Base-by-base conservation (phyloP, 1,139 yeast species). In the Lodderomyces metapsilosis region DNA sequence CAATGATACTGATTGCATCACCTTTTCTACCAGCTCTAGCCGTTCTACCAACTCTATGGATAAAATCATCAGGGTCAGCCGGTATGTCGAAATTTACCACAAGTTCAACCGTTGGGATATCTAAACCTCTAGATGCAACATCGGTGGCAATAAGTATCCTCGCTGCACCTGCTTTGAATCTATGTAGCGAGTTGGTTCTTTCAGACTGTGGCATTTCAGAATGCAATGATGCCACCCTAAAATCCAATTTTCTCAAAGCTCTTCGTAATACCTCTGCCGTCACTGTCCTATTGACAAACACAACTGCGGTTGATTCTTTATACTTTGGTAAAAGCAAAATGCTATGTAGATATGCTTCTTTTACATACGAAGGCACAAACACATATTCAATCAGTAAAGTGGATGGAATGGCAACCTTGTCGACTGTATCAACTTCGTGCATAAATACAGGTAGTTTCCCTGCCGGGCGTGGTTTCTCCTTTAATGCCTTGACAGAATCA, bases 41-140 rank as follows among this genome's bases (percentile, higher is more conserved):
- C 15, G 98, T 92, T 80, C 99, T 88, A 75, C 99, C 99, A n/a
- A 91, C 96, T 61, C 99, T 75, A 66, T 92, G 99, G 44, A 92
- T 88, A 56, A 86, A 94, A 60, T 91, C 97, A 60, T 92, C 98
- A 0, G 98, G 91, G 60, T 92, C 97, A 4, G 95, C 89, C 4
- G 98, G 98, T 28, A 92, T 78, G 58, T 94, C 98, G 57, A 78
- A 92, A 59, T 94, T 92, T 25, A 94, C 68, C 31, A 94, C 98
- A 51, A 91, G 68, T 56, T 83, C 92, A 5, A 92, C 98, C 4
- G 80, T 74, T 2, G 98, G 98, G 40, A 92, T 92, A 76, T 92
- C 98, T 52, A 92, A 76, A 62, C 99, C 99, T 77, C 99, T 82
- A 34, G 96, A 82, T 3, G 97, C 98, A 7, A 92, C 95, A 61